Evolutionary conservation across 2,329 filamentous ascomycete species (phyloP).

Genomic region (Diaporthe sp.): DNA sequence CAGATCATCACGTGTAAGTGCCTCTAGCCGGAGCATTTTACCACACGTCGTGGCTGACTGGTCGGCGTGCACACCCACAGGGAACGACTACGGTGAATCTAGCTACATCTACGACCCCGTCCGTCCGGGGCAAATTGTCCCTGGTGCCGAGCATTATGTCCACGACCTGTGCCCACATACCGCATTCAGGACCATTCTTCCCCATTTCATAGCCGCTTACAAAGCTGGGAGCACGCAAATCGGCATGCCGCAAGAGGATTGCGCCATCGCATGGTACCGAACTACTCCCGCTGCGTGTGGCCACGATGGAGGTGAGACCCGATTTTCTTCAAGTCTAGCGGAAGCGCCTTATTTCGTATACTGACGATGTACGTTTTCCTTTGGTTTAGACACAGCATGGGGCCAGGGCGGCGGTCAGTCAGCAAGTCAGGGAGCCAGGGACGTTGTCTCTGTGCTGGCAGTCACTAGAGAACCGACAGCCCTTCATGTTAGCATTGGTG

Average conservation of each 20-base stretch:
- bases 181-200: conserved; percentile 62
- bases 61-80: conserved; percentile 42
- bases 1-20: conserved; percentile 67
- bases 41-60: conserved; percentile 4
- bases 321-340: not conserved
- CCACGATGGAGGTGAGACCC: conserved; percentile 53
- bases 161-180: conserved; percentile 60
- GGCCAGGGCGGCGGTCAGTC: conserved; percentile 53
- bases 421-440: conserved; percentile 54
- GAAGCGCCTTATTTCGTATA: not conserved
- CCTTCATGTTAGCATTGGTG: conserved; percentile 56
- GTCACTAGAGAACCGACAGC: conserved; percentile 50
- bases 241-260: conserved; percentile 48
- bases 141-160: conserved; percentile 63
- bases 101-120: conserved; percentile 69
- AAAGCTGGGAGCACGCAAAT: conserved; percentile 58
- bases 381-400: conserved; percentile 53
- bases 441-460: conserved; percentile 60
- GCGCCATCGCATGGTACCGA: conserved; percentile 60
- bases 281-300: conserved; percentile 52
- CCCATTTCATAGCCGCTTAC: conserved; percentile 65
- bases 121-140: conserved; percentile 56
- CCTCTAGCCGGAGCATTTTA: not conserved
- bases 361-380: not conserved
- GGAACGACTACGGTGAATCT: conserved; percentile 73